phyloP scores from a whole-genome alignment of 2,329 filamentous ascomycete genomes.

The Lasiodiplodia hormozganensis region DNA sequence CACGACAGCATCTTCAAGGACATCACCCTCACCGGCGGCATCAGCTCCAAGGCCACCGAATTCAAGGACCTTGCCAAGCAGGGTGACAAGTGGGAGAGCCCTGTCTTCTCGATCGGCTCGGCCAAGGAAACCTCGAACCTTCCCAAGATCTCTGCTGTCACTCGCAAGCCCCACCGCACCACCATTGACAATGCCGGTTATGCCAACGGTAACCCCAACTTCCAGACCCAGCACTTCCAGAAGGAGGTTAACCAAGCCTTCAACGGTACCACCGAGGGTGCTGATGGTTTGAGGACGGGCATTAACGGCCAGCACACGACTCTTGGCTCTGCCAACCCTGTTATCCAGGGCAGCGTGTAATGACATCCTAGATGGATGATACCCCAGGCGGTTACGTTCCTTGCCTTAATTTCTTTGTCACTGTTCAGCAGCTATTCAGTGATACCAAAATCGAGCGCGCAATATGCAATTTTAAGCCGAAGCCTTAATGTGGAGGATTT shows the following conservation, averaged over 20 bases:
- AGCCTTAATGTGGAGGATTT: constrained; percentile 13
- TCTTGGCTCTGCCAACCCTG: constrained; percentile 52
- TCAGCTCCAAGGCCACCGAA: constrained; percentile 91
- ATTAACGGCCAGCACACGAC: constrained; percentile 42
- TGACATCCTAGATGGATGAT: background rate
- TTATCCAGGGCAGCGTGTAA: constrained; percentile 49
- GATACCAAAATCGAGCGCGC: constrained; percentile 16
- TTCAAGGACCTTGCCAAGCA: constrained; percentile 87
- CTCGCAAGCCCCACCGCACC: constrained; percentile 65
- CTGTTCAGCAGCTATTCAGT: background rate
- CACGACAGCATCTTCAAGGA: constrained; percentile 92
- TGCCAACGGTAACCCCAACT: constrained; percentile 30
- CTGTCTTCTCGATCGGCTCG: constrained; percentile 86
- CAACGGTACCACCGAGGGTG: constrained; percentile 30
- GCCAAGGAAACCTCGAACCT: constrained; percentile 76
- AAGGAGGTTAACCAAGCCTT: constrained; percentile 56
- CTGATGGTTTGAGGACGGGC: constrained; percentile 6
- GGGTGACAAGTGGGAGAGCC: constrained; percentile 93
- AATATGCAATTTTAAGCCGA: background rate
- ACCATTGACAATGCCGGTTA: constrained; percentile 41
- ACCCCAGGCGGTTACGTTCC: background rate
- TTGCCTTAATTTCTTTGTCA: background rate
- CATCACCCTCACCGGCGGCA: constrained; percentile 83
- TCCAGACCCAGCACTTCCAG: constrained; percentile 47
- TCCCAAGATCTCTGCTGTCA: constrained; percentile 62